Evolutionary conservation across 2,329 filamentous ascomycete genomes (phyloP), one percentile per base, ranked within the genome.

Genomic region (Diaporthe eres): DNA sequence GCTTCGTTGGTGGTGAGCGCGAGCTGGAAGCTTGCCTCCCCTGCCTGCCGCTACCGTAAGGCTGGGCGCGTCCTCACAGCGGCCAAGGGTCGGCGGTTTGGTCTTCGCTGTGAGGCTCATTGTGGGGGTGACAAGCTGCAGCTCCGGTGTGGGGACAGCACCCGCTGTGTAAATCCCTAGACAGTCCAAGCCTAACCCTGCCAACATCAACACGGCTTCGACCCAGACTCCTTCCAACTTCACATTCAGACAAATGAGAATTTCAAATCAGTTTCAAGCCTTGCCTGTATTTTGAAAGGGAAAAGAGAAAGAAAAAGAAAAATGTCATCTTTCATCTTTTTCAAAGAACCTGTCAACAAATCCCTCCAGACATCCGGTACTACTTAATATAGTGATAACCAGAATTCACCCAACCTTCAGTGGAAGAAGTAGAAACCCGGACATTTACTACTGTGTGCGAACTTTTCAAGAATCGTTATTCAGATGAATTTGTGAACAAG

Each of bases 1-100:
- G 22, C n/a, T n/a, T 42, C 49, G 31, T 25, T 39, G 37, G 19
- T 49, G 37, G 44, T 65, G 44, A 34, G 42, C 65, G 22, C 34
- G n/a, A 71, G 61, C 55, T 60, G n/a, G 68, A 31, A 67, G 58
- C 58, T 74, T 65, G 68, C 47, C 17, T 72, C 31, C 71, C 49
- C 55, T 76, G 75, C 75, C 65, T 74, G 75, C 72, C 75, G 72
- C 60, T 51, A 25, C 22, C 31, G 71, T 51, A 65, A 72, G 61
- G 63, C 74, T 76, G 55, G 42, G 55, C 57, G 42, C 37, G 67
- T 75, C 47, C 47, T 68, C 65, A 42, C 15, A 31, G n/a, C 58
- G 28, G 44, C 57, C 60, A 57, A 34, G 73, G 57, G 68, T 44
- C 44, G 37, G 25, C 31, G 42, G 39, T 34, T 25, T 70, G 63